Percentiles rank a stretch among this genome's conserved stretches.
Evolutionary conservation across 257 asterid species (phyloP).

Genomic region (Rauvolfia tetraphylla): DNA sequence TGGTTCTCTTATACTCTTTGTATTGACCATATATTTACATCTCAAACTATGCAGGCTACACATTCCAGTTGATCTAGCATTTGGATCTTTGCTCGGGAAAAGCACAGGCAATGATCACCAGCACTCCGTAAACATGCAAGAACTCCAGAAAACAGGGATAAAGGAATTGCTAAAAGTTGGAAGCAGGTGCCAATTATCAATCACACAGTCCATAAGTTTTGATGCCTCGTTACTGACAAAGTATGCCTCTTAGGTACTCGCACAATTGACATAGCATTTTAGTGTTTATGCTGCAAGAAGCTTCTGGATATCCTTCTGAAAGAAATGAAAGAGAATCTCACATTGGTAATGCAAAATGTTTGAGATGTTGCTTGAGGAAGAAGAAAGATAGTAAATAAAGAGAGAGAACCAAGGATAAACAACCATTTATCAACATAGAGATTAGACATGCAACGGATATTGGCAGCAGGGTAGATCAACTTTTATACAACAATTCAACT

Average conservation of each 20-base stretch:
- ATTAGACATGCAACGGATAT: background rate
- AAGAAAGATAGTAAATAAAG: background rate
- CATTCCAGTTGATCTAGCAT: too few species aligned
- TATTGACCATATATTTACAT: too few species aligned
- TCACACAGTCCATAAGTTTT: too few species aligned
- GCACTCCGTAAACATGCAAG: too few species aligned
- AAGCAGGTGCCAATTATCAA: too few species aligned
- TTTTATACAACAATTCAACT: background rate
- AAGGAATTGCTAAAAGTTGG: too few species aligned
- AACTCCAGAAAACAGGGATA: too few species aligned
- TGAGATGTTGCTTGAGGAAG: background rate
- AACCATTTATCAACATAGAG: background rate
- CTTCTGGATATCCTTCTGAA: constrained; percentile 29
- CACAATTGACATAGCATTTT: background rate
- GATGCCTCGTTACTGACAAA: too few species aligned
- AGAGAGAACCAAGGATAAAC: background rate
- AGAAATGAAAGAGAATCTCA: background rate
- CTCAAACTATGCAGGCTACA: too few species aligned
- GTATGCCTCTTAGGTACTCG: background rate
- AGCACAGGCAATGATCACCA: too few species aligned
- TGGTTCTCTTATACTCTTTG: too few species aligned
- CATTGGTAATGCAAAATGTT: background rate
- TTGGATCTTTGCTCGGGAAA: too few species aligned
- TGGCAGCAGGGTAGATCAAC: background rate
- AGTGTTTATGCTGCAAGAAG: constrained; percentile 27